These are phyloP conservation scores for Pholiota adiposa DNA, from an alignment of 1,284 basidiomycete species.

Conservation along the genomic window DNA sequence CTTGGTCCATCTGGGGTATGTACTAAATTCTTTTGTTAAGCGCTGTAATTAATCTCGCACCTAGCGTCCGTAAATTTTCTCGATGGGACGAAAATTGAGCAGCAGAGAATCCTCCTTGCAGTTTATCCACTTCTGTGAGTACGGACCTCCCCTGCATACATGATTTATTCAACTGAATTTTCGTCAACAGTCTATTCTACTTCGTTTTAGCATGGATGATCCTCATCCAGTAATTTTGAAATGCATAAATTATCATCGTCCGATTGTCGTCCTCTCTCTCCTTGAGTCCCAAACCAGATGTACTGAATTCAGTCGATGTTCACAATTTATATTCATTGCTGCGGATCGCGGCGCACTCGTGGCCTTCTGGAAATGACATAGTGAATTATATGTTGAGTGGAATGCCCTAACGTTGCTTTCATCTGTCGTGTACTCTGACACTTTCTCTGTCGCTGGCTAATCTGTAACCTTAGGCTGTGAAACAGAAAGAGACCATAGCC, in stretches of 20 bases:
- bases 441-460: background rate
- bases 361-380: background rate
- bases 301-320: no score
- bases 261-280: background rate
- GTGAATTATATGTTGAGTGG: background rate
- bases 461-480: background rate
- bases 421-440: background rate
- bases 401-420: background rate
- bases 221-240: conserved; percentile 69
- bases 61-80: conserved; percentile 92
- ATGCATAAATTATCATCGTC: background rate
- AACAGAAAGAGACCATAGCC: background rate
- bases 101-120: conserved; percentile 84
- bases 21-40: conserved; percentile 15
- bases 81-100: conserved; percentile 90
- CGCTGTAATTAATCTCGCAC: conserved; percentile 3
- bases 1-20: conserved; percentile 95
- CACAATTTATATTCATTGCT: no score
- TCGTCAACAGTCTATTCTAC: conserved; percentile 73
- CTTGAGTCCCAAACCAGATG: no score
- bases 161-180: background rate
- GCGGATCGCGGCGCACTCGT: background rate
- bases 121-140: conserved; percentile 90
- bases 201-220: conserved; percentile 95
- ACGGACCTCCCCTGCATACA: background rate